Conservation (phyloP, 2,329 filamentous ascomycete genomes). For the Cladosporium sp. region DNA sequence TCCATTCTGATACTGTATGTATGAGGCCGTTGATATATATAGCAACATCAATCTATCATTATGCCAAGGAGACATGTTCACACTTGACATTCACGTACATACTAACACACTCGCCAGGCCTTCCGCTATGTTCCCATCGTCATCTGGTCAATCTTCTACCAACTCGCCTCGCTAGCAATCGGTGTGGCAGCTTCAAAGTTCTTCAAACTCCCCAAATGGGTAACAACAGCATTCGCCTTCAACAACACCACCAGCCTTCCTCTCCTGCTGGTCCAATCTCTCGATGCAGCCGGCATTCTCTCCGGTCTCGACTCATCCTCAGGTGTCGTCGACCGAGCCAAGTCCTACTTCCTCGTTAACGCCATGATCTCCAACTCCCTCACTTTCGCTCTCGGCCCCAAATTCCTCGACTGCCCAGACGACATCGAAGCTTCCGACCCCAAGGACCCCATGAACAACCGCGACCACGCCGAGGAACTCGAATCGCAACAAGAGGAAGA, state of each 20-base stretch:
- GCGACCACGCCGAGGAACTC: conserved; percentile 25
- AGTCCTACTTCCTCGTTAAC: conserved; percentile 64
- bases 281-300: conserved; percentile 56
- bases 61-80: not conserved
- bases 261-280: conserved; percentile 49
- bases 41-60: not conserved
- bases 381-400: conserved; percentile 61
- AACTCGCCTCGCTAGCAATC: conserved; percentile 45
- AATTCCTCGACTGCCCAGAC: conserved; percentile 49
- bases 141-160: conserved; percentile 52
- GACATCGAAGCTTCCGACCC: conserved; percentile 13
- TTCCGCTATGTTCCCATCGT: conserved; percentile 20
- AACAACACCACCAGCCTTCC: conserved; percentile 56
- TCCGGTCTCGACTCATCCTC: conserved; percentile 40
- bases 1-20: conserved; percentile 47
- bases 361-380: conserved; percentile 58
- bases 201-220: conserved; percentile 51
- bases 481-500: conserved; percentile 26
- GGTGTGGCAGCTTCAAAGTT: conserved; percentile 41
- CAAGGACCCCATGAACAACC: conserved; percentile 18
- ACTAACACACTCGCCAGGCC: conserved; percentile 8
- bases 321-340: conserved; percentile 54
- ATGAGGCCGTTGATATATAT: not conserved
- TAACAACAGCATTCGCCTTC: conserved; percentile 52
- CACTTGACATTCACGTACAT: not conserved